A percentile compares a stretch with the other conserved stretches of the same genome.
phyloP scores from a whole-genome alignment of 164 flowering plant genomes.

The Saururus chinensis region DNA sequence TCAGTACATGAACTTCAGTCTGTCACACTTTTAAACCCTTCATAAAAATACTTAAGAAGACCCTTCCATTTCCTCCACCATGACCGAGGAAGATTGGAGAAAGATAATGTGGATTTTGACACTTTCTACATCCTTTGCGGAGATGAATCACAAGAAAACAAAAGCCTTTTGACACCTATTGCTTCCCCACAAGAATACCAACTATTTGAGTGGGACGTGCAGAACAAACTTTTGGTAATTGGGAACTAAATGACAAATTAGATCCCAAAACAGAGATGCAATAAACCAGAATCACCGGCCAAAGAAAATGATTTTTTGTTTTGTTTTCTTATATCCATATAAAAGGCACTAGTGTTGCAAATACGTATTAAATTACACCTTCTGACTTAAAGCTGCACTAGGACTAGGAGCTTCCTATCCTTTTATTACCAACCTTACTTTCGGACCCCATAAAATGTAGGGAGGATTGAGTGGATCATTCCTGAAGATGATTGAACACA shows the following conservation, averaged over 20 bases:
- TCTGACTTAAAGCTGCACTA: background rate
- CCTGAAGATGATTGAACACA: background rate
- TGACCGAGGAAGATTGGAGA: background rate
- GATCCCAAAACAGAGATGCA: background rate
- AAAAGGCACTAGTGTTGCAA: background rate
- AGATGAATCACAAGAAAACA: background rate
- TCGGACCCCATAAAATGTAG: background rate
- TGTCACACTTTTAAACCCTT: background rate
- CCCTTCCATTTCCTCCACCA: background rate
- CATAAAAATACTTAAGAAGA: background rate
- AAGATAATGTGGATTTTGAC: background rate
- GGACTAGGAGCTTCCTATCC: background rate
- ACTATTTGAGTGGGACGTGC: background rate
- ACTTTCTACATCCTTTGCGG: background rate
- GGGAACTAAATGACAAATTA: background rate
- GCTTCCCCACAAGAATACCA: conserved; percentile 2
- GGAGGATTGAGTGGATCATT: background rate
- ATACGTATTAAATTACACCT: background rate
- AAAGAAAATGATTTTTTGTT: too few species aligned
- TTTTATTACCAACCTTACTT: too few species aligned
- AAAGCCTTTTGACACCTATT: conserved; percentile 1
- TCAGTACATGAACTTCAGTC: background rate
- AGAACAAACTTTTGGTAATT: background rate
- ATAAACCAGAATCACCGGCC: background rate
- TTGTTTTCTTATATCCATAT: background rate